phyloP scores from a whole-genome alignment of 345 rosid species.

The Punica granatum region DNA sequence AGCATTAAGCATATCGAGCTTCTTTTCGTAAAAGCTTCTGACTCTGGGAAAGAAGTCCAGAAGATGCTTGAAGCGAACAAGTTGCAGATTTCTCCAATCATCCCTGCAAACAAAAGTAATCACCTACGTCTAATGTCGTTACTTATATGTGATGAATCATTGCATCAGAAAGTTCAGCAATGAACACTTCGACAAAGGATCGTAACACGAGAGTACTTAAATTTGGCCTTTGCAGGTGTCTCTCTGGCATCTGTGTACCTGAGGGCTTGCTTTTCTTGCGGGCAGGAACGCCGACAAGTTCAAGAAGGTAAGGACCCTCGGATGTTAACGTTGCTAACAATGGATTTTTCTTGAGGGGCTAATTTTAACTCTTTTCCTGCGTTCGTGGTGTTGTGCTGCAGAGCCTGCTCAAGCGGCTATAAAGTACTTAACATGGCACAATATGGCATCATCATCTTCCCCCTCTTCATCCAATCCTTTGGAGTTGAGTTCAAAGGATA shows the following conservation, averaged over 20 bases:
- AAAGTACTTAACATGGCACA: slow-evolving; percentile 82
- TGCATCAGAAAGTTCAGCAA: too few relatives aligned
- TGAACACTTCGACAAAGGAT: too few relatives aligned
- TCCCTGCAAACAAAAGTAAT: slow-evolving; percentile 51
- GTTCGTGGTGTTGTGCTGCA: slow-evolving; percentile 23
- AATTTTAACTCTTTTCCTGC: slow-evolving; percentile 13
- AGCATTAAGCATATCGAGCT: slow-evolving; percentile 75
- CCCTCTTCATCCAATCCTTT: slow-evolving; percentile 77
- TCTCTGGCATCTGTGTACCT: slow-evolving; percentile 40
- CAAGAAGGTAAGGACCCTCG: slow-evolving; percentile 57
- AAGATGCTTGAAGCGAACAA: slow-evolving; percentile 96
- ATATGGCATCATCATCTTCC: slow-evolving; percentile 77
- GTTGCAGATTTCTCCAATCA: slow-evolving; percentile 66
- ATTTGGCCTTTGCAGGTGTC: slow-evolving; percentile 36
- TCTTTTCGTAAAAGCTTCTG: slow-evolving; percentile 82
- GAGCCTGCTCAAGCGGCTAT: slow-evolving; percentile 61
- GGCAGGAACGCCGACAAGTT: slow-evolving; percentile 61
- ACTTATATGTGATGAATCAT: neutral
- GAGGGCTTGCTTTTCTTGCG: slow-evolving; percentile 81
- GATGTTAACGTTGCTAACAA: neutral
- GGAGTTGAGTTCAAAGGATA: slow-evolving; percentile 48
- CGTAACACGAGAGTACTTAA: neutral
- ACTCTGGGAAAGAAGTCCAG: slow-evolving; percentile 88
- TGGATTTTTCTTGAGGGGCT: neutral
- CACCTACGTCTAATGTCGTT: neutral